Evolutionary conservation across 148 eudicot species (phyloP).

Genomic region (Suaeda aralocaspica): DNA sequence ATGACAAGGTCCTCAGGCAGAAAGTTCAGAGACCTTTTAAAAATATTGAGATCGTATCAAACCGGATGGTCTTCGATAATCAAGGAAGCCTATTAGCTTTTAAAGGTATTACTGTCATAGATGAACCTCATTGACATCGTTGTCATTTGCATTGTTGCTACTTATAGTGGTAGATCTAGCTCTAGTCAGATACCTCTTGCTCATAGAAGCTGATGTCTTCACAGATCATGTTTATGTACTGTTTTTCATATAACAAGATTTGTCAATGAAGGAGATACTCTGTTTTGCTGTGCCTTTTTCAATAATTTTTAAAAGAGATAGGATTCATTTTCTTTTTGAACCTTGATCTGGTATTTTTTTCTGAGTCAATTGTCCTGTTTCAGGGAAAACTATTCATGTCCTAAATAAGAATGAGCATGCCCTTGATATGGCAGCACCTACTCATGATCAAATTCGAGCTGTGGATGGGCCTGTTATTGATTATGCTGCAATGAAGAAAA

Average conservation of each 20-base stretch:
- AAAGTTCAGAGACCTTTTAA: constrained; percentile 67
- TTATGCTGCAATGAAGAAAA: constrained; percentile 48
- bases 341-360: background rate
- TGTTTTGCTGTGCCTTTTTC: background rate
- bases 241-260: background rate
- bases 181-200: background rate
- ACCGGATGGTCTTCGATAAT: constrained; percentile 77
- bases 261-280: background rate
- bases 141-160: background rate
- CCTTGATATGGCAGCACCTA: constrained; percentile 88
- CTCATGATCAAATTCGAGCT: constrained; percentile 56
- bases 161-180: background rate
- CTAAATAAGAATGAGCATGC: constrained; percentile 95
- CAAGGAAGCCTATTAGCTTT: constrained; percentile 62
- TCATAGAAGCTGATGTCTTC: background rate
- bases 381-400: constrained; percentile 94
- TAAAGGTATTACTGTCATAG: constrained; percentile 47
- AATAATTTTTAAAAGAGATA: background rate
- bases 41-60: constrained; percentile 80
- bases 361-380: constrained; percentile 10
- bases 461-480: constrained; percentile 44
- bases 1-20: constrained; percentile 73
- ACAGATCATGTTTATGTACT: background rate
- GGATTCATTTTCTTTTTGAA: background rate
- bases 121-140: constrained; percentile 9